Evolutionary conservation across 1,284 basidiomycete species (phyloP).

Genomic region (Sanghuangporus baumii): DNA sequence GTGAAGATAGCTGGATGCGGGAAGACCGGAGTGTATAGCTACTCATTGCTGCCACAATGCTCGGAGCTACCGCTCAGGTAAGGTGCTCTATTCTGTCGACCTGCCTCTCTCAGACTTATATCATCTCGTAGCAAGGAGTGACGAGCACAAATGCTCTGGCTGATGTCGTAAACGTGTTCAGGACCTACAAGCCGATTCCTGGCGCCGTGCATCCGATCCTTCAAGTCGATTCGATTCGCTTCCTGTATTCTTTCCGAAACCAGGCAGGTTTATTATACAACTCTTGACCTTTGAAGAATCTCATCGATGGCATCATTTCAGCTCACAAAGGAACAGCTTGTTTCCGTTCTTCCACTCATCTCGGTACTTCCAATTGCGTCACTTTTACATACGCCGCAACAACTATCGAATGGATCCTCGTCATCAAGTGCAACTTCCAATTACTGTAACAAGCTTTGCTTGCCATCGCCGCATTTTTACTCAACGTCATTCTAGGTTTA

Average conservation of each 20-base stretch:
- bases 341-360: conserved; percentile 90
- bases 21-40: conserved; percentile 96
- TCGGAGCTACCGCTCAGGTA: conserved; percentile 80
- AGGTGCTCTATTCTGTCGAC: conserved; percentile 20
- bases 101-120: not conserved
- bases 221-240: conserved; percentile 94
- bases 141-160: conserved; percentile 91
- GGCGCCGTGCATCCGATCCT: conserved; percentile 82
- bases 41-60: conserved; percentile 85
- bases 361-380: conserved; percentile 77
- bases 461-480: conserved; percentile 17
- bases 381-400: conserved; percentile 88
- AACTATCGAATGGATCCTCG: conserved; percentile 84
- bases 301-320: conserved; percentile 26
- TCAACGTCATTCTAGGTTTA: conserved; percentile 52
- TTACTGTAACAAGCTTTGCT: conserved; percentile 46
- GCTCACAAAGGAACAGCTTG: conserved; percentile 92
- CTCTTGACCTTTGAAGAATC: not conserved
- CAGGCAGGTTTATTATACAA: conserved; percentile 50
- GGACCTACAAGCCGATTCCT: conserved; percentile 74
- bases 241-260: conserved; percentile 91
- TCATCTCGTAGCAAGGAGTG: conserved; percentile 67
- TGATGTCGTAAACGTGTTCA: conserved; percentile 90
- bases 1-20: conserved; percentile 77
- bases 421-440: conserved; percentile 74